These are phyloP conservation scores for Termitomyces sp. DNA, from an alignment of 768 basidiomycete species.

Conservation along the genomic window DNA sequence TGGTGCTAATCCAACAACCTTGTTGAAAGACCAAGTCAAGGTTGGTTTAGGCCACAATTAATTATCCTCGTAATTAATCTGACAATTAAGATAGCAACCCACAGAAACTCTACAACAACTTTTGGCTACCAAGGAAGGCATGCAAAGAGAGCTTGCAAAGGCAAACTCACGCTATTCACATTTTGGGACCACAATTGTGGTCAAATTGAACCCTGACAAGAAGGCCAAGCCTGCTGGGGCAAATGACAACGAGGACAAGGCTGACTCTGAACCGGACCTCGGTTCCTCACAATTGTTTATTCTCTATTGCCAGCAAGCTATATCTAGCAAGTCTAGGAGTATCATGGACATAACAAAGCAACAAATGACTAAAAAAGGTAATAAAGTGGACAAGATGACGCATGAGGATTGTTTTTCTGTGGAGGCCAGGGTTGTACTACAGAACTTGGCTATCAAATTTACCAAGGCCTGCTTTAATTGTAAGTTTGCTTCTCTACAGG, in stretches of 20 bases:
- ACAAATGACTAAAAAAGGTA: conserved; percentile 51
- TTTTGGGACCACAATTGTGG: conserved; percentile 92
- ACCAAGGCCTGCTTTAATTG: conserved; percentile 85
- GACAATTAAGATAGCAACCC: conserved; percentile 46
- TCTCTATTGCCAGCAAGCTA: conserved; percentile 80
- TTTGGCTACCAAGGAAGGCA: conserved; percentile 69
- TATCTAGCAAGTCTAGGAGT: conserved; percentile 58
- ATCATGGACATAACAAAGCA: conserved; percentile 71
- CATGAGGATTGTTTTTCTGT: conserved; percentile 61
- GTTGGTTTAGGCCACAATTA: conserved; percentile 27
- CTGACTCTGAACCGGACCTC: conserved; percentile 18
- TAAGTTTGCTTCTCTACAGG: conserved; percentile 32
- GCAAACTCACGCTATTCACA: conserved; percentile 82
- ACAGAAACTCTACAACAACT: conserved; percentile 64
- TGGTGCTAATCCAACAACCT: conserved; percentile 63
- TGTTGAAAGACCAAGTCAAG: conserved; percentile 59
- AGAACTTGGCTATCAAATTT: conserved; percentile 67
- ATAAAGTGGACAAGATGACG: conserved; percentile 60
- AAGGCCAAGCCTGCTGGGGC: conserved; percentile 16
- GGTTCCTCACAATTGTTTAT: conserved; percentile 52
- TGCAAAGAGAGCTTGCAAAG: conserved; percentile 47
- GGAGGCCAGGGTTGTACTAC: conserved; percentile 60
- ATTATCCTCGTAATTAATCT: background rate
- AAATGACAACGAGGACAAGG: conserved; percentile 14
- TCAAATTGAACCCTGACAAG: conserved; percentile 62